These are phyloP conservation scores for Magnusiomyces tetraspermus DNA, from an alignment of 1,139 yeast species.

Conservation along the genomic window DNA sequence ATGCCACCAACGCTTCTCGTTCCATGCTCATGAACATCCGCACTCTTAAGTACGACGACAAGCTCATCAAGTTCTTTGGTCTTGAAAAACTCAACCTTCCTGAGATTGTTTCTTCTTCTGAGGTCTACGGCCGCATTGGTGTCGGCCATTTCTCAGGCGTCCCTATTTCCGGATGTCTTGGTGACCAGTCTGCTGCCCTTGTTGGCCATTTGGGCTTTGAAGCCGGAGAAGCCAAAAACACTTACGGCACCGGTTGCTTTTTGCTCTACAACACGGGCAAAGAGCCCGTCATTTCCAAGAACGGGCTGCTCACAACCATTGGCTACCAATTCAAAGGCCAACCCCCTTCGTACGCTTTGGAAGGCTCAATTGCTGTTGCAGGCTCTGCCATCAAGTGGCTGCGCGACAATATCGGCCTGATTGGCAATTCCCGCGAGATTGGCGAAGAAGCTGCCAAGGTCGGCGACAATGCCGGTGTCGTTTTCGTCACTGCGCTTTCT, in stretches of 20 bases:
- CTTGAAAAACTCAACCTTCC: slow-evolving; percentile 63
- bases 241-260: slow-evolving; percentile 97
- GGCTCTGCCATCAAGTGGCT: slow-evolving; percentile 94
- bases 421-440: slow-evolving; percentile 73
- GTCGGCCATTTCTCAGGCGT: slow-evolving; percentile 38
- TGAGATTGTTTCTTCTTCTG: slow-evolving; percentile 70
- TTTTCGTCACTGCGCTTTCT: slow-evolving; percentile 89
- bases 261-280: slow-evolving; percentile 79
- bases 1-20: slow-evolving; percentile 85
- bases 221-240: slow-evolving; percentile 84
- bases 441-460: slow-evolving; percentile 86
- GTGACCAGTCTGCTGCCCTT: slow-evolving; percentile 89
- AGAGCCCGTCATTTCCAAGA: slow-evolving; percentile 44
- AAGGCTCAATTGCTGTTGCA: slow-evolving; percentile 94
- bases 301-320: slow-evolving; percentile 82
- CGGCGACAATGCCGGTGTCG: slow-evolving; percentile 79
- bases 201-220: slow-evolving; percentile 86
- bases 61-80: slow-evolving; percentile 68
- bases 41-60: slow-evolving; percentile 66
- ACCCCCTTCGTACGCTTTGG: slow-evolving; percentile 78
- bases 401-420: slow-evolving; percentile 77
- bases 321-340: slow-evolving; percentile 80
- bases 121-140: slow-evolving; percentile 54
- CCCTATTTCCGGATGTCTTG: slow-evolving; percentile 84
- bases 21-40: slow-evolving; percentile 84